Base-by-base conservation (phyloP, 2,329 filamentous ascomycete species). In the Raffaelea albimanens region DNA sequence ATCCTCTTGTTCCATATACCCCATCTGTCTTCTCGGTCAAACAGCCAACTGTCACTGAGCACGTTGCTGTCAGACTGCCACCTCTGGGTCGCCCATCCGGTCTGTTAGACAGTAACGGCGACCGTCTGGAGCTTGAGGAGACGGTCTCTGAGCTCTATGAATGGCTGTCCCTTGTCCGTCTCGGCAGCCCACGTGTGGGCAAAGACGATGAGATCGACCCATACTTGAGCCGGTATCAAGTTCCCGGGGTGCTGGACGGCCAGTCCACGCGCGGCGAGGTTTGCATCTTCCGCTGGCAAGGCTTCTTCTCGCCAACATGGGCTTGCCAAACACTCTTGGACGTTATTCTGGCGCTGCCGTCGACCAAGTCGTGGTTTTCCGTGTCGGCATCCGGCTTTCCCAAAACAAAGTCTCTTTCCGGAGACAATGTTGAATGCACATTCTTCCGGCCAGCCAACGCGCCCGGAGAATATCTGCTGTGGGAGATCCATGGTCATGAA, bases 131-230 rank as follows among this genome's bases (percentile, higher is more conserved):
- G 8, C 68, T 86, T 33, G 79, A 85, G 49, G 80, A 87, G 20
- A 73, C 73, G 51, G 75, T 77, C 1, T 70, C 74, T 0, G 79
- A 82, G 18, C 59, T 83, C 13, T 80, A 89, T 53, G 87, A 93
- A 64, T 93, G 84, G 82, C 59, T 91, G 1, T 81, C 81, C 8
- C 64, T 94, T n/a, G 60, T 83, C 5, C 72, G 75, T 11, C 69
- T 89, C 1, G 65, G 70, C 10, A 87, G 84, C 48, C 78, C 82
- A n/a, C 72, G 85, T 21, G 60, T 90, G 18, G 57, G 63, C 11
- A 60, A 64, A 3, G 60, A 59, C 10, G 84, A 90, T 61, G 60
- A 58, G 5, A 73, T 88, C 29, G 83, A 91, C 61, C 67, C 77
- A 0, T 86, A 83, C 58, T 66, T 93, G 3, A 84, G 80, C 22